Evolutionary conservation across 768 basidiomycete genomes (phyloP).

Genomic region (Leucocoprinus sp.): DNA sequence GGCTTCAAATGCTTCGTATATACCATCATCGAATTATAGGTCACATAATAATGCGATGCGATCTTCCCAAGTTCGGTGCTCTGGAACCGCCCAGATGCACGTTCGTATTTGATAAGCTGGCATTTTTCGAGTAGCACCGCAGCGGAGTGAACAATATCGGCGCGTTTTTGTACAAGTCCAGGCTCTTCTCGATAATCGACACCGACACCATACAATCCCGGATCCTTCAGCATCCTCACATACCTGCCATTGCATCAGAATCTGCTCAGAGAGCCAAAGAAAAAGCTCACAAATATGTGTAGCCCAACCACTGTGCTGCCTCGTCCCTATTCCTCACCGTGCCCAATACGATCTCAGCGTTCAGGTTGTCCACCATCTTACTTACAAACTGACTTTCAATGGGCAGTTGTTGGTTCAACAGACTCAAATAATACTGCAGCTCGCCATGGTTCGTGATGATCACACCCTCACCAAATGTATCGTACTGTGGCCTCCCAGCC

Average conservation of each 20-base stretch:
- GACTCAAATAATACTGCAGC: constrained; percentile 90
- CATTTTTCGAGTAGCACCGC: constrained; percentile 92
- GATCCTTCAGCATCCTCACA: constrained; percentile 89
- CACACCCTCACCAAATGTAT: constrained; percentile 94
- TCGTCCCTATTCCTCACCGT: constrained; percentile 93
- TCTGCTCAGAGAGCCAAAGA: neutral
- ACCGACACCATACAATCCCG: constrained; percentile 80
- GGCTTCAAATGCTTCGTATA: constrained; percentile 92
- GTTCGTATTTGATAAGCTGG: constrained; percentile 89
- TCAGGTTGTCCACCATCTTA: constrained; percentile 90
- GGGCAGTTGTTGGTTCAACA: constrained; percentile 95
- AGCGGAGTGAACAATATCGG: constrained; percentile 89
- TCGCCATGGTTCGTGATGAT: constrained; percentile 98
- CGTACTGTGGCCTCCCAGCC: constrained; percentile 95
- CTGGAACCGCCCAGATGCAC: constrained; percentile 80
- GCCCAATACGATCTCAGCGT: constrained; percentile 90
- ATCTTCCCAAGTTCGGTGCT: constrained; percentile 91
- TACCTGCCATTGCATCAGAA: constrained; percentile 42
- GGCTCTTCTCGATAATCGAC: constrained; percentile 82
- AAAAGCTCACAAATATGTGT: constrained; percentile 75
- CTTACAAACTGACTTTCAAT: constrained; percentile 94
- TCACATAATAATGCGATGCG: constrained; percentile 93
- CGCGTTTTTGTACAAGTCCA: constrained; percentile 71
- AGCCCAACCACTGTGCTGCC: constrained; percentile 95
- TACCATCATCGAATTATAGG: constrained; percentile 90